Conservation (phyloP, 352 stramenopile species). For the Halophytophthora batemanensis region DNA sequence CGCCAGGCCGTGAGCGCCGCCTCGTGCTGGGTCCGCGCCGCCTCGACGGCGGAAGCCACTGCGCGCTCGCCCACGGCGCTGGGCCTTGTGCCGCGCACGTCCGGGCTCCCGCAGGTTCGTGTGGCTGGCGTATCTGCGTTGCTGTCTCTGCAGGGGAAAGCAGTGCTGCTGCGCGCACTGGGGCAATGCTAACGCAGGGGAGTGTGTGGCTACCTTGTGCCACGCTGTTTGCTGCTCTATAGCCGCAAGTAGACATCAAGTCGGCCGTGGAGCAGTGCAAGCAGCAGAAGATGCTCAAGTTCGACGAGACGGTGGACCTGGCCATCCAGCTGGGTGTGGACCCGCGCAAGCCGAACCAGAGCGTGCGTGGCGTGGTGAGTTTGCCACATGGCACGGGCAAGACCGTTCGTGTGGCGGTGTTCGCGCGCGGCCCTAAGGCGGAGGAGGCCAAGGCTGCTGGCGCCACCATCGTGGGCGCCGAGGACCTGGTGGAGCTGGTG, state of each 20-base stretch:
- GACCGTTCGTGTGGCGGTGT: conserved; percentile 87
- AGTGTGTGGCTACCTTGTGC: conserved; percentile 1
- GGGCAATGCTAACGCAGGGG: no score
- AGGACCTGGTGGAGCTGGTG: conserved; percentile 88
- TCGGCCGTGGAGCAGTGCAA: conserved; percentile 57
- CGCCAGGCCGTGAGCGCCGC: conserved; percentile 28
- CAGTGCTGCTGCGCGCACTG: no score
- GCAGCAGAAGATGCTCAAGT: conserved; percentile 64
- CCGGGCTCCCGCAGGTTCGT: conserved; percentile 49
- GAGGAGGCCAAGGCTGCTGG: conserved; percentile 89
- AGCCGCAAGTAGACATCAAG: conserved; percentile 63
- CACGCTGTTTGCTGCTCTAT: conserved; percentile 1
- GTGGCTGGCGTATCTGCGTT: no score
- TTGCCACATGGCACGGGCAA: conserved; percentile 88
- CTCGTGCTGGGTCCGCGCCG: conserved; percentile 41
- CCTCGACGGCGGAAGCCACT: conserved; percentile 33
- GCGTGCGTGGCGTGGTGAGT: conserved; percentile 80
- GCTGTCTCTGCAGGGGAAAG: no score
- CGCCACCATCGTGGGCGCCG: conserved; percentile 86
- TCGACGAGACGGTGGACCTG: conserved; percentile 87
- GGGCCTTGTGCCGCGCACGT: conserved; percentile 56
- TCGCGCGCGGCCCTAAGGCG: conserved; percentile 85
- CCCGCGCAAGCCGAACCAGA: conserved; percentile 88
- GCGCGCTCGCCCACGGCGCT: conserved; percentile 65
- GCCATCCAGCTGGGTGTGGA: conserved; percentile 84